phyloP scores from a whole-genome alignment of 306 rosid genomes.

The Castanea sativa region DNA sequence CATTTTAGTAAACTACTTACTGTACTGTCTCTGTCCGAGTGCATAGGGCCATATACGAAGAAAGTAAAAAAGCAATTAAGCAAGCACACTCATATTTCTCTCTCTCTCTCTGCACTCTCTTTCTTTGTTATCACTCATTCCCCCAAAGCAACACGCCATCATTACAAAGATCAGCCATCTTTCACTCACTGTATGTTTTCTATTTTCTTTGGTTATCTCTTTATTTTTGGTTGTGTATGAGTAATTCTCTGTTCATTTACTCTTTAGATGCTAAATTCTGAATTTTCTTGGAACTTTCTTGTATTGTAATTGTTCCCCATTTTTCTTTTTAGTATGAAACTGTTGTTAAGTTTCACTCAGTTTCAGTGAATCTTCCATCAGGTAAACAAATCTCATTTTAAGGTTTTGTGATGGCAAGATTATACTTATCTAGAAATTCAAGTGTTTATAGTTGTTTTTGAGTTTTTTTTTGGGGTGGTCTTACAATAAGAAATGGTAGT shows the following conservation, averaged over 20 bases:
- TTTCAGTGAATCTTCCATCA: neutral
- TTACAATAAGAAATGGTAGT: neutral
- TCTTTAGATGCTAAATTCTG: neutral
- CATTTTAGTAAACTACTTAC: neutral
- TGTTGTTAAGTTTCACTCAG: neutral
- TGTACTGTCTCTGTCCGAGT: neutral
- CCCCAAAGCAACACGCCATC: constrained; percentile 38
- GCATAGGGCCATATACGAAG: neutral
- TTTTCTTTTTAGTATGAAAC: neutral
- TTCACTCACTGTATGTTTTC: neutral
- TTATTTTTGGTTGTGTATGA: neutral
- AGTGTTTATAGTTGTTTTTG: constrained; percentile 15
- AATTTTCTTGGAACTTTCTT: constrained; percentile 16
- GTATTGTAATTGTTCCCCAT: neutral
- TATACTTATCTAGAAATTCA: neutral
- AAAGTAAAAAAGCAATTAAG: constrained; percentile 12
- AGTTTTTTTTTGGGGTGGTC: neutral
- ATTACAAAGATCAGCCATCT: neutral
- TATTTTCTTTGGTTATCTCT: neutral
- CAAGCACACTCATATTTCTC: constrained; percentile 2
- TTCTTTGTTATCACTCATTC: constrained; percentile 56
- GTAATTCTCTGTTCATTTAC: neutral
- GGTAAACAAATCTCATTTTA: neutral
- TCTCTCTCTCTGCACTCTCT: constrained; percentile 30
- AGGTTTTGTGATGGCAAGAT: neutral